These are phyloP conservation scores for Blakeslea trispora DNA, from an alignment of 371 early-diverging fungal species.

Conservation along the genomic window DNA sequence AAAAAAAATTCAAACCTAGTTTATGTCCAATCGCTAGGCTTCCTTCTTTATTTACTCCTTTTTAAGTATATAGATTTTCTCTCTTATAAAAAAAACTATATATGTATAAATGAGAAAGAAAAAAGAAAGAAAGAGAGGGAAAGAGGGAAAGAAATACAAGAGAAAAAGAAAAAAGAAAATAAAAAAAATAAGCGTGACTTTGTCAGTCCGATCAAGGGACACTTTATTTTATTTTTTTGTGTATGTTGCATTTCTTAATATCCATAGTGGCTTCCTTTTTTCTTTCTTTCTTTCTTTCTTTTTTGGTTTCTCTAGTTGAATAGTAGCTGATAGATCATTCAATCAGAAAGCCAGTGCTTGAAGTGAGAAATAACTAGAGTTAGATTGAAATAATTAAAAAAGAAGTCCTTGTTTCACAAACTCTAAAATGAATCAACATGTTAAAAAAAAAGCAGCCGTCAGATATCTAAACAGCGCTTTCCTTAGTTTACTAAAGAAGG, in stretches of 20 bases:
- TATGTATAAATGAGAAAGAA: conserved; percentile 2
- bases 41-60: background rate
- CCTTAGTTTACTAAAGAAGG: no score
- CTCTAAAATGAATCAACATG: no score
- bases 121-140: background rate
- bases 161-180: conserved; percentile 2
- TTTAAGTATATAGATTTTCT: background rate
- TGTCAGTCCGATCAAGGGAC: conserved; percentile 3
- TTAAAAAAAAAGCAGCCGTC: no score
- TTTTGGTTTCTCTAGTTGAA: no score
- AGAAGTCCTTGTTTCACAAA: no score
- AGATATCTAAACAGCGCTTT: no score
- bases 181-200: background rate
- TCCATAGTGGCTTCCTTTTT: no score
- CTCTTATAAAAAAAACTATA: conserved; percentile 7
- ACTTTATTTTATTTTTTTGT: no score
- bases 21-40: background rate
- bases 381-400: background rate
- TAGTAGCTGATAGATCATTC: no score
- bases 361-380: no score
- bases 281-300: no score
- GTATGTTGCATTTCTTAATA: background rate
- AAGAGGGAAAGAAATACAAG: conserved; percentile 1
- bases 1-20: background rate
- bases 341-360: no score